Base-by-base conservation (phyloP, 805 yeast species). In the Candida coquimbonensis region DNA sequence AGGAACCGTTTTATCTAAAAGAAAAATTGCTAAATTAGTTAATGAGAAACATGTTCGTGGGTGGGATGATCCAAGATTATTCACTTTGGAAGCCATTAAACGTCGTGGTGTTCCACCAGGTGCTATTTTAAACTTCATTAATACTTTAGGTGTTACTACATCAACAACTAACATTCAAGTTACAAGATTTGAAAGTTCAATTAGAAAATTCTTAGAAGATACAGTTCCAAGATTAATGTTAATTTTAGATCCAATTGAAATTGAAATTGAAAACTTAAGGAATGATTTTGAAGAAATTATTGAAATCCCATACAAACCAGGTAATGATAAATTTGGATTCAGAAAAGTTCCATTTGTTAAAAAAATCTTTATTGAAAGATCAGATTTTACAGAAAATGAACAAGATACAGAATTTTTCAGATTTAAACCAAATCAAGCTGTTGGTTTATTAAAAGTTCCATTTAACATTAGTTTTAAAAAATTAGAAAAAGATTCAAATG, bases 101-200 rank as follows among this genome's bases (percentile, higher is more conserved):
- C 85, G 99, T 65, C 87, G 99, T 63, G 99, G 99, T 71, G 83
- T 93, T 9, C 99, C 99, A 54, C 99, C 99, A 12, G 97, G 98
- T 39, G 97, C 98, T 27, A 87, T 93, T 63, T 74, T 93, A 62
- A 78, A 89, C 31, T 93, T 93, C 64, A 86, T 93, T 60, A 87
- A 90, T 64, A 91, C 96, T 39, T 76, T 93, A 56, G 99, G 99
- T 60, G 99, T 93, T 46, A 93, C 99, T 37, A 93, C 98, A 2
- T 75, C 91, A 39, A 85, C 90, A 39, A 83, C 96, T 37, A 88
- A 87, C 61, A 93, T 93, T 62, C 98, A 93, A 72, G 84, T 78
- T 17, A 78, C 80, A 9, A 76, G 99, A 64, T 89, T 93, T 61
- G 99, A 93, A 60, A 79, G 83, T 60, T 81, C 97, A 2, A 80